phyloP scores from a whole-genome alignment of 805 yeast species.

The Myxozyma geophila region DNA sequence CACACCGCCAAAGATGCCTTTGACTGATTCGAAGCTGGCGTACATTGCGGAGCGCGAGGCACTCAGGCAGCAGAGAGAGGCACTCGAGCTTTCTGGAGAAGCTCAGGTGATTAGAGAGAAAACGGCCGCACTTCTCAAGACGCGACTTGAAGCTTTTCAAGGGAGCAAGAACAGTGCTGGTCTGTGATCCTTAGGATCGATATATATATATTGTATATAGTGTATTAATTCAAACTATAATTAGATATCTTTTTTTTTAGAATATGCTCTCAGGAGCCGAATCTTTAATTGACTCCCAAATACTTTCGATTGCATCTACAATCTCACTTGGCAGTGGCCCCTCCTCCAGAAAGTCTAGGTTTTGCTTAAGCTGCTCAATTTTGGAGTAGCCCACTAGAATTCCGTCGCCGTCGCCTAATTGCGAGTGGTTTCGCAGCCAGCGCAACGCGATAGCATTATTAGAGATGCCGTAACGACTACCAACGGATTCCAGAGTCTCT shows the following conservation, averaged over 20 bases:
- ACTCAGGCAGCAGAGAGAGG: neutral
- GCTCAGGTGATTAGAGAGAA: constrained; percentile 7
- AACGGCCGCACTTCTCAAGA: constrained; percentile 12
- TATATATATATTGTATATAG: neutral
- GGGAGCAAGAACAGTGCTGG: neutral
- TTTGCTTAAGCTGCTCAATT: constrained; percentile 21
- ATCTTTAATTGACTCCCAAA: constrained; percentile 38
- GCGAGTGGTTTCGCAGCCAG: constrained; percentile 29
- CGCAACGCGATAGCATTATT: constrained; percentile 26
- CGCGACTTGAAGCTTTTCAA: constrained; percentile 3
- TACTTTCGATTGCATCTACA: constrained; percentile 35
- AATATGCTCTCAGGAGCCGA: constrained; percentile 34
- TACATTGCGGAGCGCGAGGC: constrained; percentile 11
- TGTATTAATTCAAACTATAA: neutral
- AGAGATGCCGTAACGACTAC: constrained; percentile 14
- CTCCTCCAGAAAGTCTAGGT: constrained; percentile 32
- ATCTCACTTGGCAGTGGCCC: constrained; percentile 39
- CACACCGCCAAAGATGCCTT: constrained; percentile 37
- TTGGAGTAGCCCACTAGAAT: constrained; percentile 24
- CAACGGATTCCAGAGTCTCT: constrained; percentile 7
- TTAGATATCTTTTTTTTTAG: neutral
- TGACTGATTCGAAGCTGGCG: constrained; percentile 21
- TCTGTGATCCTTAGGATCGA: neutral
- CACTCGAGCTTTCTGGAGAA: constrained; percentile 13
- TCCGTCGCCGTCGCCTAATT: constrained; percentile 21